Evolutionary conservation across 2,329 filamentous ascomycete species (phyloP).

Genomic region (Cercospora sp.): DNA sequence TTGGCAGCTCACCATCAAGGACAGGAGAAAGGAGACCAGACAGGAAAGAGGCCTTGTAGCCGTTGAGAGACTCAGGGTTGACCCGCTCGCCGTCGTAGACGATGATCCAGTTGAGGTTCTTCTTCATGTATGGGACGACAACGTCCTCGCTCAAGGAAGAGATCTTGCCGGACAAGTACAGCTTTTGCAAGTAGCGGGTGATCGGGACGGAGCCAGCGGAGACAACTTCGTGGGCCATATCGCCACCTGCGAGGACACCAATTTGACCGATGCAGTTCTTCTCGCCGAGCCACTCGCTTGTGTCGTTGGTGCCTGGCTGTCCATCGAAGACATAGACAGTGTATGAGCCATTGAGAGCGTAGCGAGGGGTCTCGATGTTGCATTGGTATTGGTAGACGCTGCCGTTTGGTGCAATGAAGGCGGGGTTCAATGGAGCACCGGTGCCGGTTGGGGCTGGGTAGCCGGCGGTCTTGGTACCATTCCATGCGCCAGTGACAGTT

Average conservation of each 20-base stretch:
- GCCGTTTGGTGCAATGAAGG: conserved; percentile 40
- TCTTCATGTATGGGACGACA: conserved; percentile 35
- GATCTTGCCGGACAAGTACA: conserved; percentile 37
- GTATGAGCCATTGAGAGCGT: conserved; percentile 62
- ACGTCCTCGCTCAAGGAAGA: conserved; percentile 30
- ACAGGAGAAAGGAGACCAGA: conserved; percentile 38
- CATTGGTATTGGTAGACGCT: conserved; percentile 65
- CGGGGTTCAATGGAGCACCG: conserved; percentile 9
- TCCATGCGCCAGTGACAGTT: conserved; percentile 14
- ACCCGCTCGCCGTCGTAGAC: conserved; percentile 38
- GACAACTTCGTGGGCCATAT: conserved; percentile 30
- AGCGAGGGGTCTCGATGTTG: conserved; percentile 63
- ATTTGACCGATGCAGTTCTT: conserved; percentile 61
- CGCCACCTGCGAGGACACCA: conserved; percentile 45
- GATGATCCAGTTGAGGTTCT: conserved; percentile 40
- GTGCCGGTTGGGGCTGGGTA: conserved; percentile 8
- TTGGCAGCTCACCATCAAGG: conserved; percentile 24
- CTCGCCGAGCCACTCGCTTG: conserved; percentile 53
- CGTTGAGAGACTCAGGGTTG: conserved; percentile 36
- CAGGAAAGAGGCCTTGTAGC: conserved; percentile 44
- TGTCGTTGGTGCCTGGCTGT: conserved; percentile 43
- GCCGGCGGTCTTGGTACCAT: conserved; percentile 10
- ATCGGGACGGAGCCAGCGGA: conserved; percentile 47
- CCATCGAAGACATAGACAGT: conserved; percentile 68
- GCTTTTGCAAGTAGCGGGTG: conserved; percentile 43